Evolutionary conservation across 2,329 filamentous ascomycete genomes (phyloP), one percentile per base, ranked within the genome.

Genomic region (Trichoderma sp.): DNA sequence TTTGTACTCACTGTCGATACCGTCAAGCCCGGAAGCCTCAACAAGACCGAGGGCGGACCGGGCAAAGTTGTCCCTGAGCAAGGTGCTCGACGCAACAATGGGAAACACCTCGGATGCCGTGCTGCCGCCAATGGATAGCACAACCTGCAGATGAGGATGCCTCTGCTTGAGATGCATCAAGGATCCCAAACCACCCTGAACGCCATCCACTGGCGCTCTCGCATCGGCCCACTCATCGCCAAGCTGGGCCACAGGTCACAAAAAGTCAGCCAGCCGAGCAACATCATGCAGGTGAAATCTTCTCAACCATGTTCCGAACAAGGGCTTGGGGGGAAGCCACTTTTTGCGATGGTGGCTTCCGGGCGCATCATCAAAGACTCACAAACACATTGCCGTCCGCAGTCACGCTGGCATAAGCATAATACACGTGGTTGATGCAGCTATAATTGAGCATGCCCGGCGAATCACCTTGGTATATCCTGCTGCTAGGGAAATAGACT

Each of bases 401-500:
- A 68, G 86, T 86, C 50, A 94, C 85, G 77, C 85, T 90, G 66
- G 90, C 90, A 83, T 91, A 93, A 14, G 91, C 90, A 74, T 94
- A 94, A 77, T 93, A 93, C 28, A 93, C 87, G 73, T 92, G 89
- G 69, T 89, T 93, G 71, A 94, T 88, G 72, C 89, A 91, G 69
- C 86, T 86, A 75, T 92, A 87, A 74, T 91, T 90, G 72, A 94
- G 79, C 63, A 87, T 87, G 1, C 86, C 90, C 0, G 91, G 91
- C 17, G 90, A 90, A 71, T 91, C 86, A 68, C 88, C 85, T 64
- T 84, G 82, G 77, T 93, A 92, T 69, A 92, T 85, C 66, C 88
- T 82, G 79, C 86, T 88, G 77, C 92, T 94, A n/a, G 90, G 90
- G 75, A 92, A 95, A 78, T 94, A 95, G 19, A 92, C 89, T 24